phyloP scores from a whole-genome alignment of 1,284 basidiomycete genomes.

The Inonotus obliquus region DNA sequence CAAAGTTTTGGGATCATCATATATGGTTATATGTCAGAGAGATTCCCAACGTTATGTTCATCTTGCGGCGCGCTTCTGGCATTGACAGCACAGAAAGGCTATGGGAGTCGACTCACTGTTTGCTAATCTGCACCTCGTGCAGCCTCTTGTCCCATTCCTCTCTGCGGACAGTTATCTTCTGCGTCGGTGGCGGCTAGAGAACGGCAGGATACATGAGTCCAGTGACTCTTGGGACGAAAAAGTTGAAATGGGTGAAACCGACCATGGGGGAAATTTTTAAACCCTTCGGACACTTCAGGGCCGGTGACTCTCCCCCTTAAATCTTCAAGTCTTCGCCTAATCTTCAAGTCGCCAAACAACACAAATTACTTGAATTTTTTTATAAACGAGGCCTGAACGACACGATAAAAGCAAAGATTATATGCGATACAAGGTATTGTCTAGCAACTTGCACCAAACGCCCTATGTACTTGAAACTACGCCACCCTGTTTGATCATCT shows the following conservation, averaged over 20 bases:
- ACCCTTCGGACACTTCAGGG: slow-evolving; percentile 27
- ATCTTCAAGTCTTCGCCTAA: not conserved
- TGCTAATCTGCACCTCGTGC: slow-evolving; percentile 70
- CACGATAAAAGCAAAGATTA: not conserved
- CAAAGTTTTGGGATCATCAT: slow-evolving; percentile 61
- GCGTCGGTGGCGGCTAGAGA: slow-evolving; percentile 19
- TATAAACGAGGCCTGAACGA: not conserved
- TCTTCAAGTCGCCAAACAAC: not conserved
- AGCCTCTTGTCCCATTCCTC: slow-evolving; percentile 75
- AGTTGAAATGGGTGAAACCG: slow-evolving; percentile 23
- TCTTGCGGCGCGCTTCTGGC: slow-evolving; percentile 36
- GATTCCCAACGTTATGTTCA: slow-evolving; percentile 78
- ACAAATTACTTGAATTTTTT: no score
- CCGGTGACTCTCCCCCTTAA: slow-evolving; percentile 20
- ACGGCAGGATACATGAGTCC: slow-evolving; percentile 8
- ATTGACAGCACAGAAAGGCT: not conserved
- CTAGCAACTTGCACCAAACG: not conserved
- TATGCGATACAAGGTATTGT: not conserved
- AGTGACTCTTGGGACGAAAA: not conserved
- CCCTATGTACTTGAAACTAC: slow-evolving; percentile 47
- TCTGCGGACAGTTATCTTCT: slow-evolving; percentile 54
- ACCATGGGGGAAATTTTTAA: slow-evolving; percentile 31
- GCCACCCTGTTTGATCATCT: slow-evolving; percentile 74
- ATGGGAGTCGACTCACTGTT: slow-evolving; percentile 56
- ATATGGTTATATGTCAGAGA: slow-evolving; percentile 59